Evolutionary conservation across 768 basidiomycete species (phyloP), one percentile per base, ranked within the genome.

Genomic region (Clitopilus passeckerianus): DNA sequence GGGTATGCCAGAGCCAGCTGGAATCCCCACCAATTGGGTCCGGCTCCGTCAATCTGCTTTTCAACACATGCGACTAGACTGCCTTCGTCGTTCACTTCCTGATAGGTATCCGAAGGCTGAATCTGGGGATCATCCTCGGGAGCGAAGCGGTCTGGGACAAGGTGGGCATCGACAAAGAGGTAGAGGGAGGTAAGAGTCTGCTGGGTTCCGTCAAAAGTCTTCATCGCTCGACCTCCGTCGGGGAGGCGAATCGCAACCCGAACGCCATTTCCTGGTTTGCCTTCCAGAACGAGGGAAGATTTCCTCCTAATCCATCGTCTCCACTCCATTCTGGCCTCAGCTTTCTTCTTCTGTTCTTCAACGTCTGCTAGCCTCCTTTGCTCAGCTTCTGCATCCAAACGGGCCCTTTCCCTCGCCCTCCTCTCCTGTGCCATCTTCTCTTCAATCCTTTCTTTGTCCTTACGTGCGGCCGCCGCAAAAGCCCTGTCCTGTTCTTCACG

Each of bases 401-500:
- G 70, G 54, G 72, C 75, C 56, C 78, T 80, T 56, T 81, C 65
- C 20, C 34, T 55, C 53, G 62, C 69, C 33, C 60, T 69, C 60
- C 65, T 69, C 63, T 71, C 74, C 8, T 81, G 83, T 12, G 67
- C 77, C 50, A 88, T 79, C 46, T 77, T 77, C 6, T 75, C 77
- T 58, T 83, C 75, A 30, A 93, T 85, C 53, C 87, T 78, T 68
- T 89, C 90, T 23, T 80, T 75, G 69, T 97, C 95, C 5, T 82
- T 73, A 35, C 76, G 67, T 1, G 84, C 86, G 0, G 86, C 79
- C 56, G 87, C 85, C 37, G 75, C 74, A 70, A 92, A 93, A 1
- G 91, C 91, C 8, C 82, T 78, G 65, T 96, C 95, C 65, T 95
- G 93, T 65, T 91, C 89, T 24, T 86, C 89, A 12, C 94, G 80